Percentiles rank a stretch among this genome's conserved stretches.
Conservation (phyloP, 1,284 basidiomycete genomes). For the Erythrobasidium hasegawianum region DNA sequence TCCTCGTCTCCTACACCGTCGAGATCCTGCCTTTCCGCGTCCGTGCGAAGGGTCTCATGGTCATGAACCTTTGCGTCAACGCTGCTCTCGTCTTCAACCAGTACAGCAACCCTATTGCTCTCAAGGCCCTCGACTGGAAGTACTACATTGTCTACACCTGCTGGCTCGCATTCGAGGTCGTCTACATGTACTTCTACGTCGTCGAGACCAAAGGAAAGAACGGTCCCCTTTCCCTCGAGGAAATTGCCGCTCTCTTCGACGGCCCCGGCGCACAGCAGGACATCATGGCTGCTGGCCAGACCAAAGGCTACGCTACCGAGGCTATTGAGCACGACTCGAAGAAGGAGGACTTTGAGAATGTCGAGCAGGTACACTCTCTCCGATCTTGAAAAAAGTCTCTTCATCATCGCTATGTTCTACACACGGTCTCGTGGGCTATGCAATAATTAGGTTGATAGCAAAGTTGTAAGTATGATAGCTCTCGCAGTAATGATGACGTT, state of each 20-base stretch:
- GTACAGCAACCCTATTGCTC: conserved; percentile 72
- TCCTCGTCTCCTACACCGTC: conserved; percentile 62
- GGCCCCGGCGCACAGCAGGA: conserved; percentile 5
- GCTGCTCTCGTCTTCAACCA: conserved; percentile 71
- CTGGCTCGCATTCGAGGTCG: conserved; percentile 51
- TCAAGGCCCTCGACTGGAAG: conserved; percentile 58
- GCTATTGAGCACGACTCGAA: too few species aligned
- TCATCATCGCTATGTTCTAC: too few species aligned
- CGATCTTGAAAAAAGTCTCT: too few species aligned
- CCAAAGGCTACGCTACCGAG: too few species aligned
- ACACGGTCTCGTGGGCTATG: too few species aligned
- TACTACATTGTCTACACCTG: conserved; percentile 60
- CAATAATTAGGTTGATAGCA: too few species aligned
- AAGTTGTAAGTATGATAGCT: too few species aligned
- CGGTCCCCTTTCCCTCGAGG: conserved; percentile 53
- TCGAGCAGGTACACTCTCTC: too few species aligned
- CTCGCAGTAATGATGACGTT: too few species aligned
- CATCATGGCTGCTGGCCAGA: too few species aligned
- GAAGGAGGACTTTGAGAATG: too few species aligned
- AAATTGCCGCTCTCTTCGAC: conserved; percentile 50
- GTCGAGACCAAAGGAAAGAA: conserved; percentile 62
- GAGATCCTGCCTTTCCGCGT: conserved; percentile 47
- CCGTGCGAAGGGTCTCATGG: conserved; percentile 70
- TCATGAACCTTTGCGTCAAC: conserved; percentile 60
- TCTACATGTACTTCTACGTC: conserved; percentile 63